phyloP scores from a whole-genome alignment of 73 alveolate genomes.

The Symbiodinium pilosum region DNA sequence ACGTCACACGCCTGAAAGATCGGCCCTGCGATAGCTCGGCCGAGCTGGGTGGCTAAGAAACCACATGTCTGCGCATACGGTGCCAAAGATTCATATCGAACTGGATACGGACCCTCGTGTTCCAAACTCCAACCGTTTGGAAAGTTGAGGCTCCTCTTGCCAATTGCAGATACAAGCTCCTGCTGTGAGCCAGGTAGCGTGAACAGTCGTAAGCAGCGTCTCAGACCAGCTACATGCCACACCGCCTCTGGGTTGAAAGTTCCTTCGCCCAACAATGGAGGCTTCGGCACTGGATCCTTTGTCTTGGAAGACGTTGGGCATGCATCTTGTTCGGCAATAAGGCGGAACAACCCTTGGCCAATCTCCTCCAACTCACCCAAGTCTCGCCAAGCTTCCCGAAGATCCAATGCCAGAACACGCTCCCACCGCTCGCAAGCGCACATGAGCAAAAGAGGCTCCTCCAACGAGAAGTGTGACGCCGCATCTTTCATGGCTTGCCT shows the following conservation, averaged over 20 bases:
- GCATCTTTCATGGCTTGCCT: slow-evolving; percentile 71
- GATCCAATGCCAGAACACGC: slow-evolving; percentile 65
- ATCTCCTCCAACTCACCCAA: background rate
- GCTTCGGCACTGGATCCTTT: background rate
- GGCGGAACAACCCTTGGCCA: slow-evolving; percentile 57
- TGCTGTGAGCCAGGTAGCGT: slow-evolving; percentile 29
- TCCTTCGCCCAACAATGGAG: slow-evolving; percentile 35
- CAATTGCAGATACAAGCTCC: background rate
- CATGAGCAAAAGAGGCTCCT: slow-evolving; percentile 55
- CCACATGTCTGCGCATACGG: slow-evolving; percentile 49
- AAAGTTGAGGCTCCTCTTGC: background rate
- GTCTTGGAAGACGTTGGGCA: background rate
- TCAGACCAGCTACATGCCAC: slow-evolving; percentile 68
- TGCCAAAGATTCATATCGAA: slow-evolving; percentile 66
- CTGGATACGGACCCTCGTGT: slow-evolving; percentile 80
- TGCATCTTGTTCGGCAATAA: background rate
- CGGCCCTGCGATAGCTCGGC: slow-evolving; percentile 69
- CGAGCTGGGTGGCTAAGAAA: slow-evolving; percentile 62
- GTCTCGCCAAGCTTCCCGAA: slow-evolving; percentile 56
- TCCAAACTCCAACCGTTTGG: slow-evolving; percentile 84
- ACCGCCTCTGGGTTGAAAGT: slow-evolving; percentile 30
- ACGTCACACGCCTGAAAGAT: background rate
- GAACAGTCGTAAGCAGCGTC: slow-evolving; percentile 53
- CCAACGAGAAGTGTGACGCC: background rate
- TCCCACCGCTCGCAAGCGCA: slow-evolving; percentile 92